Base-by-base conservation (phyloP, 2,329 filamentous ascomycete species). In the Shiraia sp. region DNA sequence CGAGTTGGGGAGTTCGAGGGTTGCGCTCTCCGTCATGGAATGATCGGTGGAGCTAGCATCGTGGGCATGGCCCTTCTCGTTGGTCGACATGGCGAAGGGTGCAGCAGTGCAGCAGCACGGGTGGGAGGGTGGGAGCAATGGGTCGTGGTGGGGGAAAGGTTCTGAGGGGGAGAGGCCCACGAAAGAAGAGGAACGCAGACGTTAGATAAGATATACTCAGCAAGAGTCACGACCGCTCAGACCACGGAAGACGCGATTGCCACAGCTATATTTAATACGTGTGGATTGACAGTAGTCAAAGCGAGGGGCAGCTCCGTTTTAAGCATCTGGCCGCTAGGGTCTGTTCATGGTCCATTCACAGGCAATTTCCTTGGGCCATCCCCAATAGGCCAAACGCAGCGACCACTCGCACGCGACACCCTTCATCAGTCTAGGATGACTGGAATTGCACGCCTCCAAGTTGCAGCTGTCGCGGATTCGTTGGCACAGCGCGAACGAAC, bases 1-100 rank as follows among this genome's bases (percentile, higher is more conserved):
- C 25, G 72, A 72, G 28, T 59, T 63, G 17, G 74, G 74, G 7
- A 68, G 61, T 37, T 62, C 56, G 30, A 68, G 57, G 17, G 59
- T 53, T 40, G 45, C 63, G 34, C 49, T 52, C 52, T 68, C 66
- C n/a, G 42, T 51, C 36, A 59, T 35, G 16, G 66, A 68, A 47
- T 62, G 53, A 25, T 66, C 64, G 12, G 59, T 51, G 8, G 61
- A 53, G 47, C 51, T 47, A 46, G 57, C 54, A 41, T 62, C 55
- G 41, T 62, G 63, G 16, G 45, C 17, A 10, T 35, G 40, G 36
- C 40, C 51, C 38, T 63, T 63, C 34, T 61, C 58, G 48, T 52
- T 48, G 39, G 55, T 55, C 17, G 59, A 51, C 62, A 65, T 68
- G 44, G 37, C 54, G 51, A 28, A 32, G 23, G 19, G 22, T 12